Conservation (phyloP, 352 stramenopile species). For the Pythium periplocum region DNA sequence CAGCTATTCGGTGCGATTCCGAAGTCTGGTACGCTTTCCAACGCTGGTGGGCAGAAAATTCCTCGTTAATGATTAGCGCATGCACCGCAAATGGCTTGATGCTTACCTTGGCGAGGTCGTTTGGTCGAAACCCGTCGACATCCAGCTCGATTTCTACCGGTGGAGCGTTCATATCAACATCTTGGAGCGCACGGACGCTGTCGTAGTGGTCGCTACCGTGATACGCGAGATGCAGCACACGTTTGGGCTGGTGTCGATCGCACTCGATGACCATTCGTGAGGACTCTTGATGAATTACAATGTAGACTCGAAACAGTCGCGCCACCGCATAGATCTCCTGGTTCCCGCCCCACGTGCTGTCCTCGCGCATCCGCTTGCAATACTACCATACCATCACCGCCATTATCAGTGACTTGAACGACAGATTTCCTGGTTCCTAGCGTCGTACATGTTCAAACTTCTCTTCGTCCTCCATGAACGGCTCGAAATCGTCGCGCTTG, state of each 20-base stretch:
- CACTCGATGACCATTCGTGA: constrained; percentile 71
- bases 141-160: constrained; percentile 50
- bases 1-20: constrained; percentile 11
- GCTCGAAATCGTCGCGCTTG: constrained; percentile 71
- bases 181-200: constrained; percentile 53
- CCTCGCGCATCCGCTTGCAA: constrained; percentile 67
- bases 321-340: constrained; percentile 74
- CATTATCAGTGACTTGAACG: neutral
- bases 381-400: constrained; percentile 36
- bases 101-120: constrained; percentile 52
- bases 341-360: constrained; percentile 81
- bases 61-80: neutral
- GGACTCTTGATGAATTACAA: constrained; percentile 73
- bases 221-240: constrained; percentile 57
- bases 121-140: constrained; percentile 46
- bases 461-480: constrained; percentile 87
- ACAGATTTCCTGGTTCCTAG: neutral
- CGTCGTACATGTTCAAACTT: constrained; percentile 70
- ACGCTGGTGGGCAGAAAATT: constrained; percentile 3
- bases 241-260: constrained; percentile 39
- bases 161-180: constrained; percentile 25
- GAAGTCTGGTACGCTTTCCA: constrained; percentile 12
- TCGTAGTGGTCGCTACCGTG: constrained; percentile 82
- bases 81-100: neutral
- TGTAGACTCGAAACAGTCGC: constrained; percentile 64